These are phyloP conservation scores for Thraustochytrium striatum DNA, from an alignment of 352 stramenopile genomes.

Conservation along the genomic window DNA sequence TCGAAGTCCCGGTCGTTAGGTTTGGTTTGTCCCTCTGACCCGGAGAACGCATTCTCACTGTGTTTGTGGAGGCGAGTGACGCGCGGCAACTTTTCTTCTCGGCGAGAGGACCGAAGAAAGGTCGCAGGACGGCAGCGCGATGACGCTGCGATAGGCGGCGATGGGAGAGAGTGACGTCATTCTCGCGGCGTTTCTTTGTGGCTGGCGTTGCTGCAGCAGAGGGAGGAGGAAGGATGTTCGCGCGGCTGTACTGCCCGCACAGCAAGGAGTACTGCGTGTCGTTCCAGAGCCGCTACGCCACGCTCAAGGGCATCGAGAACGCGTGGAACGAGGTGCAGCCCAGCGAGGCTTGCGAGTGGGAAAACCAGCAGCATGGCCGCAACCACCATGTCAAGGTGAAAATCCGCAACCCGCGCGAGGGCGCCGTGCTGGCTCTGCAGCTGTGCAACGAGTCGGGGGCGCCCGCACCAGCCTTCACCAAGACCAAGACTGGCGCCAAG, in stretches of 20 bases:
- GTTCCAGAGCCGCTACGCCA: slow-evolving; percentile 36
- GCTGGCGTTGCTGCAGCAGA: too few species aligned
- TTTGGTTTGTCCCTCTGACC: too few species aligned
- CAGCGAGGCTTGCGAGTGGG: slow-evolving; percentile 27
- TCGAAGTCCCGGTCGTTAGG: too few species aligned
- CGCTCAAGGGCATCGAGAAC: slow-evolving; percentile 47
- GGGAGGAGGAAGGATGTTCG: too few species aligned
- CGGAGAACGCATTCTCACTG: too few species aligned
- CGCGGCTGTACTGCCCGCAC: slow-evolving; percentile 17
- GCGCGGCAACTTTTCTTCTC: too few species aligned
- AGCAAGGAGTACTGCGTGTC: slow-evolving; percentile 24
- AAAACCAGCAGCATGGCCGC: slow-evolving; percentile 42
- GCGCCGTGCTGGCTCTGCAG: not conserved
- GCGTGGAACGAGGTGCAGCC: slow-evolving; percentile 2
- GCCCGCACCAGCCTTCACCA: slow-evolving; percentile 15
- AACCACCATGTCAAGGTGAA: slow-evolving; percentile 31
- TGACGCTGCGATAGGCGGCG: too few species aligned
- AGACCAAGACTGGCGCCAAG: slow-evolving; percentile 3
- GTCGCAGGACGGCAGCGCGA: too few species aligned
- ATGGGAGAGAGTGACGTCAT: too few species aligned
- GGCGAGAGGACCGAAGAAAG: too few species aligned
- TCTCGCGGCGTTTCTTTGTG: too few species aligned
- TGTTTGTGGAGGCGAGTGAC: too few species aligned
- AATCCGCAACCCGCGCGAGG: slow-evolving; percentile 6
- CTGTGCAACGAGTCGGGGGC: slow-evolving; percentile 22